phyloP scores from a whole-genome alignment of 306 rosid species.

The Argentina anserina region DNA sequence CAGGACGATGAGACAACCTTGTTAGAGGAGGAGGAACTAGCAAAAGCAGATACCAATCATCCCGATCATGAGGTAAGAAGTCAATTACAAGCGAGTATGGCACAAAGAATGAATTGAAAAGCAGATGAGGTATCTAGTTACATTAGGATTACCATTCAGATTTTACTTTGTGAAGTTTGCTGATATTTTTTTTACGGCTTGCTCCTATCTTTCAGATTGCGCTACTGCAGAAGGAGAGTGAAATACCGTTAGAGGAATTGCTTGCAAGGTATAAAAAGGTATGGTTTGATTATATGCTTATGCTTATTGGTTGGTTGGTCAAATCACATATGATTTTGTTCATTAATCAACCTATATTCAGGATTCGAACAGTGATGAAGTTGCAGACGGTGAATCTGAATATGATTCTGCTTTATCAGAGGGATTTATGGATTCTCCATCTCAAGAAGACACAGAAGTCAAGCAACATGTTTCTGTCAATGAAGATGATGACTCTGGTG shows the following conservation, averaged over 20 bases:
- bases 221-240: conserved; percentile 87
- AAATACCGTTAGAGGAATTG: conserved; percentile 79
- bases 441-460: conserved; percentile 40
- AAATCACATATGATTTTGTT: conserved; percentile 14
- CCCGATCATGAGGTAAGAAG: conserved; percentile 73
- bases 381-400: conserved; percentile 52
- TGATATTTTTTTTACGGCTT: conserved; percentile 22
- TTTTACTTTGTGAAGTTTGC: neutral
- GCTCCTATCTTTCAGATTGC: conserved; percentile 55
- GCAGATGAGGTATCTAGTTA: too few species aligned
- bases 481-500: conserved; percentile 50
- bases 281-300: conserved; percentile 30
- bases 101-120: too few species aligned
- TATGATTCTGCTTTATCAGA: conserved; percentile 66
- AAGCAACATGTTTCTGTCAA: conserved; percentile 40
- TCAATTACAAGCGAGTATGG: too few species aligned
- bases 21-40: conserved; percentile 91
- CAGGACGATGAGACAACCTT: conserved; percentile 98
- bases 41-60: conserved; percentile 52
- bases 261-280: conserved; percentile 97
- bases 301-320: conserved; percentile 27
- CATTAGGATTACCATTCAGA: too few species aligned
- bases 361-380: conserved; percentile 45
- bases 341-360: conserved; percentile 33
- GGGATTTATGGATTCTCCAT: conserved; percentile 45